A percentile compares a stretch with the other conserved stretches of the same genome.
These are phyloP conservation scores for Leccinellum albellum DNA, from an alignment of 768 basidiomycete genomes.

Conservation along the genomic window DNA sequence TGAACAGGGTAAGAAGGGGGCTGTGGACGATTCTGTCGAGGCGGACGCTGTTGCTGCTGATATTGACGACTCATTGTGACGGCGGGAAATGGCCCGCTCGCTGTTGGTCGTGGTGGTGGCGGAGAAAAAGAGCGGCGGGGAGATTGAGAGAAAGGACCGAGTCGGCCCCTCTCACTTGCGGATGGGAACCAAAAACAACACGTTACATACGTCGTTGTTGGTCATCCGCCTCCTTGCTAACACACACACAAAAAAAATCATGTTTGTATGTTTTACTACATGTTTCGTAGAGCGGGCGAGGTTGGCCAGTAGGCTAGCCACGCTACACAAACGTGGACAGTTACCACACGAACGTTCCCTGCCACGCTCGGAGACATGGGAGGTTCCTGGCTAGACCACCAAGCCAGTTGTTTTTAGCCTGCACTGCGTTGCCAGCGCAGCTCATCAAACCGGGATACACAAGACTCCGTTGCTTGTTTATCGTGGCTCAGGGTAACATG, in stretches of 20 bases:
- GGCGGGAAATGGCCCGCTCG: slow-evolving; percentile 3
- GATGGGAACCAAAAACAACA: slow-evolving; percentile 4
- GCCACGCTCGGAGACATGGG: background rate
- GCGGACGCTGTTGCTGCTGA: slow-evolving; percentile 37
- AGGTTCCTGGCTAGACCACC: background rate
- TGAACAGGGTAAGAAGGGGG: slow-evolving; percentile 36
- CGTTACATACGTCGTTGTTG: too few species aligned
- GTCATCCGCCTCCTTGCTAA: background rate
- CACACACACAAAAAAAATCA: background rate
- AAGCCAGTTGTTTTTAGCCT: background rate
- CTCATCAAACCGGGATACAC: too few species aligned
- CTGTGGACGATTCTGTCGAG: slow-evolving; percentile 30
- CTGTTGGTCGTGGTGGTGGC: background rate
- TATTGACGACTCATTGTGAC: slow-evolving; percentile 39
- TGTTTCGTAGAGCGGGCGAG: background rate
- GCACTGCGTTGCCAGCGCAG: background rate
- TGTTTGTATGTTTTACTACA: too few species aligned
- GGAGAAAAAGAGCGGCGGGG: slow-evolving; percentile 19
- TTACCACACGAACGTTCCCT: background rate
- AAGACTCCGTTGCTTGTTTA: too few species aligned
- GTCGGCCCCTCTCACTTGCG: background rate
- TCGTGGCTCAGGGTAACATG: background rate
- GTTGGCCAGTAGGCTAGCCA: background rate
- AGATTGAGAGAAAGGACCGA: slow-evolving; percentile 8
- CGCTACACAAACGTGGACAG: background rate